Conservation (phyloP, 495 filamentous ascomycete species). For the Annulohypoxylon nitens region DNA sequence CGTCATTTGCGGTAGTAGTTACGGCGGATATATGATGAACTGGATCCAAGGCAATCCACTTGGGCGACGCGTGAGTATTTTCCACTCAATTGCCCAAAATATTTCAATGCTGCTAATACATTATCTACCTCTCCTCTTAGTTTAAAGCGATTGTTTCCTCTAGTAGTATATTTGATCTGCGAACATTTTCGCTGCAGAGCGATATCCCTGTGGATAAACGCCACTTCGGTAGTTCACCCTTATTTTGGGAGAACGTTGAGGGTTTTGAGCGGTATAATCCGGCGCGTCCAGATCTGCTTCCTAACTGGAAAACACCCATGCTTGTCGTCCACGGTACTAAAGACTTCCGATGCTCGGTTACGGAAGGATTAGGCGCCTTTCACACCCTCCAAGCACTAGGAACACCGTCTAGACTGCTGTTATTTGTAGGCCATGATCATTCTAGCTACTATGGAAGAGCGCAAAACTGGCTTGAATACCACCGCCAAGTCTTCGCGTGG, state of each 20-base stretch:
- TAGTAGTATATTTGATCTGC: slow-evolving; percentile 39
- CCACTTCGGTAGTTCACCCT: slow-evolving; percentile 25
- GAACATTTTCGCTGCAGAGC: slow-evolving; percentile 14
- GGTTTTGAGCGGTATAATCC: slow-evolving; percentile 42
- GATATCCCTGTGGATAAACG: neutral
- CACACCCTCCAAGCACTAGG: slow-evolving; percentile 75
- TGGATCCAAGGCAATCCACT: slow-evolving; percentile 50
- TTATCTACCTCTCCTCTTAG: slow-evolving; percentile 8
- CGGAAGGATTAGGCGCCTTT: slow-evolving; percentile 79
- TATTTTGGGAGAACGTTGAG: slow-evolving; percentile 33
- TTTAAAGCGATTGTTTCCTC: slow-evolving; percentile 50
- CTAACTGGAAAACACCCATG: slow-evolving; percentile 50
- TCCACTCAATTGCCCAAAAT: neutral
- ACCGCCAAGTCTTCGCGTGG: slow-evolving; percentile 76
- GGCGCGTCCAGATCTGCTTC: slow-evolving; percentile 34
- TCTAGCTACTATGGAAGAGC: slow-evolving; percentile 73
- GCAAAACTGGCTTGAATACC: slow-evolving; percentile 74
- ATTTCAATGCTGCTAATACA: neutral
- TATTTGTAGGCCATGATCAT: slow-evolving; percentile 68
- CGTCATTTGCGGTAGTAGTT: slow-evolving; percentile 41
- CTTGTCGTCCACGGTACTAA: slow-evolving; percentile 66
- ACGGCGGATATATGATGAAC: slow-evolving; percentile 51
- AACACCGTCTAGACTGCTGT: slow-evolving; percentile 69
- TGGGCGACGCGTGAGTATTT: slow-evolving; percentile 41
- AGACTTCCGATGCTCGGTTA: slow-evolving; percentile 78